Conservation (phyloP, 208 protist genomes). For the Wallacemonas sp. region DNA sequence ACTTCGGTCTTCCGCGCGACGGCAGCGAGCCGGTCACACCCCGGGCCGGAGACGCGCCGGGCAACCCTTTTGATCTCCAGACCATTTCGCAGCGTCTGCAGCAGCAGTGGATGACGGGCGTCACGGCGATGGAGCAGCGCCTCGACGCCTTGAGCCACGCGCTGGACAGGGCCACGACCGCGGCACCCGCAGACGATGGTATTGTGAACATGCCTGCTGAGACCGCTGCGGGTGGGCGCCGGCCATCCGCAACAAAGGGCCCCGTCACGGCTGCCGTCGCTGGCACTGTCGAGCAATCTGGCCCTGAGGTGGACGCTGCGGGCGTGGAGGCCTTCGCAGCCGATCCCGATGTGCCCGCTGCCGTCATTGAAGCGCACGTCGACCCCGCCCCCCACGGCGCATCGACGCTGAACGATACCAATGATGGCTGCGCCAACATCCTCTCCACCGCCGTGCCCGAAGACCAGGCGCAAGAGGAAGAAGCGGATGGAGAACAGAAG, state of each 20-base stretch:
- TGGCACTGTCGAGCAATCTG: constrained; percentile 1
- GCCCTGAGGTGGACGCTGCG: not conserved
- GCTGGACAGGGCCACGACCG: constrained; percentile 37
- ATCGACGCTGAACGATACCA: not conserved
- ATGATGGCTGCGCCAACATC: not conserved
- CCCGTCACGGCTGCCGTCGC: constrained; percentile 10
- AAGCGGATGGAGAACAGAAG: not conserved
- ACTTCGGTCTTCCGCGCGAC: constrained; percentile 28
- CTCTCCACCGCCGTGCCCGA: not conserved
- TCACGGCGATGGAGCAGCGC: constrained; percentile 49
- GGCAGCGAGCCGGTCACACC: not conserved
- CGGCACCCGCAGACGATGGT: not conserved
- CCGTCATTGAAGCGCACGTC: not conserved
- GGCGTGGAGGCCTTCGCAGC: not conserved
- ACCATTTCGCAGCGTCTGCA: constrained; percentile 4
- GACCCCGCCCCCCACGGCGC: too few relatives aligned
- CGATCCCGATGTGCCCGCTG: not conserved
- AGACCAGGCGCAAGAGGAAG: not conserved
- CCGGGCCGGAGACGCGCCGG: not conserved
- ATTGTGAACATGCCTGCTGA: not conserved
- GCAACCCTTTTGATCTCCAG: not conserved
- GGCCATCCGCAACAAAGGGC: not conserved
- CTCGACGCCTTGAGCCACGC: constrained; percentile 55
- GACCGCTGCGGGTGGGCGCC: not conserved
- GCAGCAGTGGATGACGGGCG: constrained; percentile 23